phyloP scores from a whole-genome alignment of 768 basidiomycete species.

The Naganishia onofrii region DNA sequence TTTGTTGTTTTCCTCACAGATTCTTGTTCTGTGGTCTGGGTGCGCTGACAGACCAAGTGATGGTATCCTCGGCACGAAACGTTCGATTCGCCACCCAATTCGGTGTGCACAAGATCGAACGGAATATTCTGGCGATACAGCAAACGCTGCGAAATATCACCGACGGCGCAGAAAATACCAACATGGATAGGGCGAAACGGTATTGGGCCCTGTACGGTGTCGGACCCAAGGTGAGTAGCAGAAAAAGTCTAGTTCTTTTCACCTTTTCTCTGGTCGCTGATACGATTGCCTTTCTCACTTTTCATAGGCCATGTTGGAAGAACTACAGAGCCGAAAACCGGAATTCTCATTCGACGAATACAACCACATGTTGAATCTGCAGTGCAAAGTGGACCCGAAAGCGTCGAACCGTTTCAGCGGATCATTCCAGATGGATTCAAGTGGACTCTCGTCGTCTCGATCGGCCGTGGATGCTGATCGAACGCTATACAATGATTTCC shows the following conservation, averaged over 20 bases:
- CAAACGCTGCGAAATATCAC: constrained; percentile 74
- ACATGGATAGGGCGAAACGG: constrained; percentile 69
- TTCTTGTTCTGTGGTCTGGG: constrained; percentile 85
- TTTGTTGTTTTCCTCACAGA: constrained; percentile 54
- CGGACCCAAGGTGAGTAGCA: constrained; percentile 65
- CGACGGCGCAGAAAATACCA: constrained; percentile 62
- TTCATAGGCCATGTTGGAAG: constrained; percentile 70
- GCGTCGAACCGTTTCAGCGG: constrained; percentile 24
- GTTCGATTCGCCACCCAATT: constrained; percentile 68
- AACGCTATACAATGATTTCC: constrained; percentile 68
- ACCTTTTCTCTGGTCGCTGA: neutral
- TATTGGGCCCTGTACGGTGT: constrained; percentile 78
- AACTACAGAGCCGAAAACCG: constrained; percentile 61
- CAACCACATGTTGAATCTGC: constrained; percentile 81
- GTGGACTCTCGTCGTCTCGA: neutral
- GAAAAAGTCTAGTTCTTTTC: neutral
- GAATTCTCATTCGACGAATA: constrained; percentile 86
- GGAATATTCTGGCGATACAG: constrained; percentile 86
- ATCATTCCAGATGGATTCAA: neutral
- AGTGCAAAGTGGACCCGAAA: constrained; percentile 72
- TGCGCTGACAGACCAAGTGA: constrained; percentile 74
- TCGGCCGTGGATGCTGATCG: constrained; percentile 64
- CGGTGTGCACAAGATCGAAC: constrained; percentile 80
- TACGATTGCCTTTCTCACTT: too few relatives aligned
- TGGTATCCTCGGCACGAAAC: constrained; percentile 71